phyloP scores from a whole-genome alignment of 1,139 yeast species.

The Lodderomyces margitis region DNA sequence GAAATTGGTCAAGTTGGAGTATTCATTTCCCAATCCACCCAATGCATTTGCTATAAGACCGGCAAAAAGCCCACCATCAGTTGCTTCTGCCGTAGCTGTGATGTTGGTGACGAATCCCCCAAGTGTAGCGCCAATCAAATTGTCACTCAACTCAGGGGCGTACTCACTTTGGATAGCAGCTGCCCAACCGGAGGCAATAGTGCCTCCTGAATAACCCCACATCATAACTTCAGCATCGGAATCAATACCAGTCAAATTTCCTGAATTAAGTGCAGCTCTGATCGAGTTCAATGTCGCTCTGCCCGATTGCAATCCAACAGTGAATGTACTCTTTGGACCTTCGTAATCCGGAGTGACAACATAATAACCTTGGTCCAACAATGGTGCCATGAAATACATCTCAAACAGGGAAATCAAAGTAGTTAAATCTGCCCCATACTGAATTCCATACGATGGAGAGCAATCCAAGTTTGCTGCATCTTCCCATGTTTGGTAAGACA shows the following conservation, averaged over 20 bases:
- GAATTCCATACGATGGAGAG: constrained; percentile 16
- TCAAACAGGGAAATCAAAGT: constrained; percentile 19
- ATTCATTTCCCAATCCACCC: constrained; percentile 25
- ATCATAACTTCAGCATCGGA: constrained; percentile 20
- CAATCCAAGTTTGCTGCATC: constrained; percentile 15
- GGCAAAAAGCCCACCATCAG: constrained; percentile 25
- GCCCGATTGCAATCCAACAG: constrained; percentile 25
- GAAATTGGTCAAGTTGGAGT: constrained; percentile 10
- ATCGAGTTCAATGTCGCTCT: constrained; percentile 22
- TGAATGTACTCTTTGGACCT: constrained; percentile 20
- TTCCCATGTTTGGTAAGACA: constrained; percentile 18
- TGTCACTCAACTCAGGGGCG: constrained; percentile 28
- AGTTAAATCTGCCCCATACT: constrained; percentile 12
- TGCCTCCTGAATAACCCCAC: constrained; percentile 33
- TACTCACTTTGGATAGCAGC: constrained; percentile 28
- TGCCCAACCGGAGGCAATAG: constrained; percentile 30
- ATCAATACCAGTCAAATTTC: constrained; percentile 21
- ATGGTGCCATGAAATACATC: constrained; percentile 18
- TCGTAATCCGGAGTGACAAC: constrained; percentile 28
- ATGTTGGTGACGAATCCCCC: constrained; percentile 33
- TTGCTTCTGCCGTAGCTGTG: constrained; percentile 21
- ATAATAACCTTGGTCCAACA: constrained; percentile 25
- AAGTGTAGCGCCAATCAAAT: constrained; percentile 29
- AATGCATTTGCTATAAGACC: constrained; percentile 28
- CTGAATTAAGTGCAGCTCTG: constrained; percentile 20